phyloP scores from a whole-genome alignment of 1,284 basidiomycete genomes.

The Stygiomarasmius scandens region DNA sequence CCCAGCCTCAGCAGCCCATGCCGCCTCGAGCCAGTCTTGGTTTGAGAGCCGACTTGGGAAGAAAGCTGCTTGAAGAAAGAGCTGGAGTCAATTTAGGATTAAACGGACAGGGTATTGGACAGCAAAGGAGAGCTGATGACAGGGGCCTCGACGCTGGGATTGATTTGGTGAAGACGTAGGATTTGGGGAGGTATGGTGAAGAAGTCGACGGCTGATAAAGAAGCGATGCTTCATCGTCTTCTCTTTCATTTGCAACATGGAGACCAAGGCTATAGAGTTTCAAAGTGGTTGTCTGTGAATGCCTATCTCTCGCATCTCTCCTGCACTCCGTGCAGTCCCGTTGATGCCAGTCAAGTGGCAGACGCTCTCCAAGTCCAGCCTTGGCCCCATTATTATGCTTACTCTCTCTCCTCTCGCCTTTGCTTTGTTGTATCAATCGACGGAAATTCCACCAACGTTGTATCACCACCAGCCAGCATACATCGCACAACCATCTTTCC shows the following conservation, averaged over 20 bases:
- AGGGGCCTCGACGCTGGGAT: conserved; percentile 48
- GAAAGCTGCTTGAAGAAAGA: conserved; percentile 69
- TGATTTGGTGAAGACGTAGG: conserved; percentile 48
- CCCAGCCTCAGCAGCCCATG: conserved; percentile 14
- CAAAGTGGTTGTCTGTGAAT: neutral
- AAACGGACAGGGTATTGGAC: neutral
- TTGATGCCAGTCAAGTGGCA: neutral
- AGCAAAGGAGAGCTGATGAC: conserved; percentile 8
- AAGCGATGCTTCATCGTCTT: neutral
- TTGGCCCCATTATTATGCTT: conserved; percentile 7
- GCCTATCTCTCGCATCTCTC: neutral
- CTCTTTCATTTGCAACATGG: neutral
- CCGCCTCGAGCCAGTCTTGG: conserved; percentile 46
- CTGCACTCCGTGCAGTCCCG: neutral
- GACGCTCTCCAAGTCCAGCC: neutral
- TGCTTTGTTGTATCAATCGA: conserved; percentile 37
- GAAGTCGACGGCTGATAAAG: neutral
- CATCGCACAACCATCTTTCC: conserved; percentile 25
- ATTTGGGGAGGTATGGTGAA: neutral
- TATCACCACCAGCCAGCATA: conserved; percentile 36
- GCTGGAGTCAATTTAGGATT: conserved; percentile 12
- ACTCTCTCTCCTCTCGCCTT: conserved; percentile 3
- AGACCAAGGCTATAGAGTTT: neutral
- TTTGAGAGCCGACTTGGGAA: conserved; percentile 61
- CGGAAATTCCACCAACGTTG: conserved; percentile 36